Evolutionary conservation across 805 yeast species (phyloP), one percentile per base, ranked within the genome.

Genomic region (Metschnikowia gruessii): DNA sequence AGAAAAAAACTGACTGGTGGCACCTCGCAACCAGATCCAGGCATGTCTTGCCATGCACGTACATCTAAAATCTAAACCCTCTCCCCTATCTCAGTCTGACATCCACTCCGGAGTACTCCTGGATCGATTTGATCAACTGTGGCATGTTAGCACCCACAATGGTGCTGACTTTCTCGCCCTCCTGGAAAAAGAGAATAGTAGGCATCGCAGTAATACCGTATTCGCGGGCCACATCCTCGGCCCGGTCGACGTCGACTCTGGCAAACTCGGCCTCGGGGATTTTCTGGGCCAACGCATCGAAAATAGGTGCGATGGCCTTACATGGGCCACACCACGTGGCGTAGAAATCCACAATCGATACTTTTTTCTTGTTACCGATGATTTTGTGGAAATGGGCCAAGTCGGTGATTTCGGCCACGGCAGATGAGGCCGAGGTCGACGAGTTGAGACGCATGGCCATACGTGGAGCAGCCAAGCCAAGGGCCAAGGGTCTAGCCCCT

Each of bases 311-410:
- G 56, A 83, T 75, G n/a, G 84, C 84, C 56, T 79, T 81, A 57
- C 89, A 83, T n/a, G 89, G 89, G 7, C 84, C 87, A 64, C 89
- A 83, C 89, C 89, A 83, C 10, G 81, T 76, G 28, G 89, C 88
- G 63, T 75, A 81, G 61, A 83, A 83, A 60, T 83, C 88, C 41
- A 82, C 76, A 2, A 83, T 68, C 1, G 83, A 69, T 31, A 79
- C 61, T 46, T 76, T 72, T 30, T 68, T 62, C 32, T 49, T 45
- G 49, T 50, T 55, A 31, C 48, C 52, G 30, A 66, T 52, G 32
- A 64, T 57, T 19, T 53, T 40, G 34, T 46, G 53, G 56, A 68
- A 66, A 32, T 66, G 62, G 15, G 51, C 43, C 50, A 65, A 50
- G 45, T 59, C 61, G 9, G 52, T 41, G 30, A 69, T 43, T 46